Evolutionary conservation across 257 asterid genomes (phyloP).

Genomic region (Osmanthus fragrans): DNA sequence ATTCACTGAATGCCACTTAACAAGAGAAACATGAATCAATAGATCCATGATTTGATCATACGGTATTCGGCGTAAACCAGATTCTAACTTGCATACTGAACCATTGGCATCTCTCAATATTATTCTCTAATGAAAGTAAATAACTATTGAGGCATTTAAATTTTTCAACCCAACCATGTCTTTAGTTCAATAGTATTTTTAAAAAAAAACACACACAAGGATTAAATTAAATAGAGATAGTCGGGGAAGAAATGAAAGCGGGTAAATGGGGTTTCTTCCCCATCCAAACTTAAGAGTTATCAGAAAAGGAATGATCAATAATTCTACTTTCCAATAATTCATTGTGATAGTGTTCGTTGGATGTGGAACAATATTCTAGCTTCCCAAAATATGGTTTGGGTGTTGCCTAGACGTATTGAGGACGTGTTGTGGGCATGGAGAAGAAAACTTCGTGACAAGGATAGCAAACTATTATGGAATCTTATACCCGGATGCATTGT

Average conservation of each 20-base stretch:
- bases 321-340: constrained; percentile 14
- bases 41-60: neutral
- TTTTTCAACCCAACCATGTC: neutral
- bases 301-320: neutral
- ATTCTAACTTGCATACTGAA: neutral
- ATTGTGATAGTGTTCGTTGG: no score
- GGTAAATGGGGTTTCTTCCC: neutral
- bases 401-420: no score
- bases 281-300: neutral
- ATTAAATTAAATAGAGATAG: no score
- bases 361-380: no score
- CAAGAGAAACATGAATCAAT: neutral
- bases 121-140: neutral
- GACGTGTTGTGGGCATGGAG: no score
- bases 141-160: neutral
- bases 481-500: no score
- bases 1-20: neutral
- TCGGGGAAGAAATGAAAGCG: neutral
- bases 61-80: neutral
- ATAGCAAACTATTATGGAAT: no score
- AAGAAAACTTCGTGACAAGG: no score
- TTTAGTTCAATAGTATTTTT: neutral
- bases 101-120: neutral
- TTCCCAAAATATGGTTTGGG: no score
- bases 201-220: neutral